A percentile compares a stretch with the other conserved stretches of the same genome.
Evolutionary conservation across 208 protist genomes (phyloP).

Genomic region (Trypanosoma caninum): DNA sequence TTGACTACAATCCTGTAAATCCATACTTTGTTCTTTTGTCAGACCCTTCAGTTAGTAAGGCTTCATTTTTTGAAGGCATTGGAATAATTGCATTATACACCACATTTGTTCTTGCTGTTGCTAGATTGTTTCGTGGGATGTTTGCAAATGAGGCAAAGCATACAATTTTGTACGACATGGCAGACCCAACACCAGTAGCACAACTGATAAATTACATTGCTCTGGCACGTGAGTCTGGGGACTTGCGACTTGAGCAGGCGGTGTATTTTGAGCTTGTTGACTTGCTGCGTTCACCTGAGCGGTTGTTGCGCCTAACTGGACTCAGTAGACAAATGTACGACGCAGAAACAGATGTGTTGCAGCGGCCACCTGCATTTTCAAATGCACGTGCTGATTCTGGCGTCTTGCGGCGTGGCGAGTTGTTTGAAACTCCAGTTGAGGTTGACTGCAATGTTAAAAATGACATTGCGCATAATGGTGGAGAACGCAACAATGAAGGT

Average conservation of each 20-base stretch:
- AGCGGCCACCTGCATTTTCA: neutral
- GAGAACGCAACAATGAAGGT: too few relatives aligned
- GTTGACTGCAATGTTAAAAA: neutral
- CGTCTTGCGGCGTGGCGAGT: neutral
- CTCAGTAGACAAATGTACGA: constrained; percentile 16
- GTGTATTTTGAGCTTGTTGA: constrained; percentile 78
- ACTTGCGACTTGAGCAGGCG: constrained; percentile 69
- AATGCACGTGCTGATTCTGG: neutral
- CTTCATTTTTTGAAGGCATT: constrained; percentile 57
- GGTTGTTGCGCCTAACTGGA: constrained; percentile 58
- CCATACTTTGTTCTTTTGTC: constrained; percentile 63
- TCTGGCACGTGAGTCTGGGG: constrained; percentile 46
- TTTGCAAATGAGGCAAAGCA: constrained; percentile 47
- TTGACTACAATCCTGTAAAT: constrained; percentile 5
- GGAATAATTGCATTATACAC: constrained; percentile 82
- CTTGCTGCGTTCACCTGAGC: constrained; percentile 64
- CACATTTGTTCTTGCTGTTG: constrained; percentile 80
- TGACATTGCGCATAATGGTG: too few relatives aligned
- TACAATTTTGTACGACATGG: constrained; percentile 50
- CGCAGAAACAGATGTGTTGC: neutral
- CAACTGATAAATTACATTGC: constrained; percentile 57
- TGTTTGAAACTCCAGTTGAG: neutral
- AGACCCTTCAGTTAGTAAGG: constrained; percentile 41
- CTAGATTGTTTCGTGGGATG: constrained; percentile 53
- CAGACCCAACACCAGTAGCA: constrained; percentile 44